Conservation (phyloP, 2,329 filamentous ascomycete genomes). For the Aspergillus sp. region DNA sequence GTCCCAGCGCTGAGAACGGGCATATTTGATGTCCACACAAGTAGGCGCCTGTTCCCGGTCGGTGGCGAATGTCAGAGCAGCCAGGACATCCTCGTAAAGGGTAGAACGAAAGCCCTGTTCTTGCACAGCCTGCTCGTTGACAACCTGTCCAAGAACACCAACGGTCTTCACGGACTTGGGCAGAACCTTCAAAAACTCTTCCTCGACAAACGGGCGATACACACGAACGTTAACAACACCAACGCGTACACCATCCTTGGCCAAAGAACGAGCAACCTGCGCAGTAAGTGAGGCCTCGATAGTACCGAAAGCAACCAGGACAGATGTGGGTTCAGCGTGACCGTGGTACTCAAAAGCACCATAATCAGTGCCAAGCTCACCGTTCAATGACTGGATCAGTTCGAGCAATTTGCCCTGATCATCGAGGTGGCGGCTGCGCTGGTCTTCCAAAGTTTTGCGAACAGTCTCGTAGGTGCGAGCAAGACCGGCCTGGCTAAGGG, state of each 20-base stretch:
- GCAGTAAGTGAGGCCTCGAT: conserved; percentile 83
- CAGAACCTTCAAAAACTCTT: conserved; percentile 81
- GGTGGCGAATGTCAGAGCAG: conserved; percentile 76
- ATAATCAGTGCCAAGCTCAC: conserved; percentile 91
- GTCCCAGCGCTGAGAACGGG: conserved; percentile 67
- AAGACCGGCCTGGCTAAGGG: conserved; percentile 70
- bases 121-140: conserved; percentile 67
- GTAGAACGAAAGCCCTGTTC: conserved; percentile 78
- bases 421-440: conserved; percentile 69
- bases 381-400: conserved; percentile 75
- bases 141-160: conserved; percentile 86
- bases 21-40: conserved; percentile 86
- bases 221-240: conserved; percentile 89
- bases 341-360: conserved; percentile 92
- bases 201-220: conserved; percentile 93
- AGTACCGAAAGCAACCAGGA: conserved; percentile 90
- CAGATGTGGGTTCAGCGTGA: conserved; percentile 73
- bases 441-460: conserved; percentile 58
- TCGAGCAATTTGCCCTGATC: conserved; percentile 70
- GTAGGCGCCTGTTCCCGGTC: conserved; percentile 62
- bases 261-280: conserved; percentile 73
- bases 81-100: conserved; percentile 88
- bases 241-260: conserved; percentile 71
- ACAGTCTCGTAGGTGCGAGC: conserved; percentile 68
- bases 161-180: conserved; percentile 74